These are phyloP conservation scores for Xylaria sp. DNA, from an alignment of 2,329 filamentous ascomycete genomes.

Conservation along the genomic window DNA sequence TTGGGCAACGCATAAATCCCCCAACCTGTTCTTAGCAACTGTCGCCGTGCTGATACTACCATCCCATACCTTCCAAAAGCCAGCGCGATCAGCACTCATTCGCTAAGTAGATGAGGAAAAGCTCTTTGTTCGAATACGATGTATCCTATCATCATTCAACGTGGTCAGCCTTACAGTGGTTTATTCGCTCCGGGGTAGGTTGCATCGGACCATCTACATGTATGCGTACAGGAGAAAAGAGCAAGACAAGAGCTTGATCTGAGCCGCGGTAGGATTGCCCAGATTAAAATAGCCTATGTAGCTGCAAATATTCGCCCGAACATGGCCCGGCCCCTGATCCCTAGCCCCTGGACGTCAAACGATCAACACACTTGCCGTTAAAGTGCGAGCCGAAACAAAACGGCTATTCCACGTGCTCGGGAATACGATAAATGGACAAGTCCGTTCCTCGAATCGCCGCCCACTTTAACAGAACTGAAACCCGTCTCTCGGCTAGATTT, in stretches of 20 bases:
- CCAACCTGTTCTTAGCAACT: constrained; percentile 24
- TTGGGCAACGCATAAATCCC: constrained; percentile 41
- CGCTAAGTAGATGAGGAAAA: background rate
- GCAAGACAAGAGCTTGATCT: background rate
- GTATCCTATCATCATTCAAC: constrained; percentile 27
- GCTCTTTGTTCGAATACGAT: background rate
- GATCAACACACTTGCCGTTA: constrained; percentile 6
- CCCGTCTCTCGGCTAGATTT: no score
- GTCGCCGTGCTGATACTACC: constrained; percentile 14
- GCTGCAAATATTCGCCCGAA: no score
- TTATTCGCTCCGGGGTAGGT: constrained; percentile 6
- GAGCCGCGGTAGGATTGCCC: background rate
- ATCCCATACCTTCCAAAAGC: constrained; percentile 1
- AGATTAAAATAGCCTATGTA: no score
- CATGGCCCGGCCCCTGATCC: constrained; percentile 7
- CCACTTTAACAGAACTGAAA: no score
- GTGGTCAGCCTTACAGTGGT: constrained; percentile 22
- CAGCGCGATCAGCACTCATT: constrained; percentile 7
- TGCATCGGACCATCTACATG: background rate
- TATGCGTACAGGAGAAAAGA: no score
- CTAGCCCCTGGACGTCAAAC: constrained; percentile 5
- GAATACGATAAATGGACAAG: background rate
- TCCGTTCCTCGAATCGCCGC: background rate
- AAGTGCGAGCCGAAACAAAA: background rate
- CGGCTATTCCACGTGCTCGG: background rate